Evolutionary conservation across 225 moss, liverwort and hornwort species (phyloP).

Genomic region (Marchantia paleacea): DNA sequence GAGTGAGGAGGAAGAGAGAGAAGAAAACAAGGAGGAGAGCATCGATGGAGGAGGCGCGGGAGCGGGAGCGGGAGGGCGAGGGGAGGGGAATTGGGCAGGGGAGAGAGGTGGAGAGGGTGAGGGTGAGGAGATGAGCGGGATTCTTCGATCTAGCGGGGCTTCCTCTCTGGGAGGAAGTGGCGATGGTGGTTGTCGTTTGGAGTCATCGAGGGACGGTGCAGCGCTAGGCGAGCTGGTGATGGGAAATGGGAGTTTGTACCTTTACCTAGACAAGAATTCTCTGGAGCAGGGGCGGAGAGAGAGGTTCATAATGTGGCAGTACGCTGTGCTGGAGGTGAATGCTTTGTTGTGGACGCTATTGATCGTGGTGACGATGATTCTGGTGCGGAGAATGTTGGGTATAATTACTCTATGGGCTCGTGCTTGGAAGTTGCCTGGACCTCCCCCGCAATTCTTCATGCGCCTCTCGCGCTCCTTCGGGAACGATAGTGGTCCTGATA

Average conservation of each 20-base stretch:
- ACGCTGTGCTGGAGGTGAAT: constrained; percentile 31
- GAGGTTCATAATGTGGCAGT: constrained; percentile 20
- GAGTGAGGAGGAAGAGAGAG: neutral
- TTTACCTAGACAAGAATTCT: neutral
- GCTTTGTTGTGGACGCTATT: constrained; percentile 38
- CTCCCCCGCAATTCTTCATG: constrained; percentile 21
- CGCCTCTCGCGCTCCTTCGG: constrained; percentile 27
- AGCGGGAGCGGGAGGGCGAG: neutral
- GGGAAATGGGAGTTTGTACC: constrained; percentile 11
- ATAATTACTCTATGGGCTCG: constrained; percentile 28
- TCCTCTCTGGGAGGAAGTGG: neutral
- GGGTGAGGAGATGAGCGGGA: neutral
- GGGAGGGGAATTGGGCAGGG: neutral
- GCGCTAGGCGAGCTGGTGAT: constrained; percentile 1
- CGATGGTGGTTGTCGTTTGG: neutral
- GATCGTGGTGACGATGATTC: constrained; percentile 36
- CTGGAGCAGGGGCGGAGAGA: constrained; percentile 7
- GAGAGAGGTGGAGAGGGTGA: neutral
- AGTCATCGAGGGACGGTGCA: neutral
- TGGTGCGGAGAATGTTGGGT: constrained; percentile 32
- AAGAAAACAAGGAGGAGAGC: neutral
- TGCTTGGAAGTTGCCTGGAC: constrained; percentile 44
- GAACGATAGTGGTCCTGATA: constrained; percentile 20
- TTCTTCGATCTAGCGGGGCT: neutral
- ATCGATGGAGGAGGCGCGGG: neutral